Conservation (phyloP, 2,329 filamentous ascomycete species). For the Geosmithia flava region DNA sequence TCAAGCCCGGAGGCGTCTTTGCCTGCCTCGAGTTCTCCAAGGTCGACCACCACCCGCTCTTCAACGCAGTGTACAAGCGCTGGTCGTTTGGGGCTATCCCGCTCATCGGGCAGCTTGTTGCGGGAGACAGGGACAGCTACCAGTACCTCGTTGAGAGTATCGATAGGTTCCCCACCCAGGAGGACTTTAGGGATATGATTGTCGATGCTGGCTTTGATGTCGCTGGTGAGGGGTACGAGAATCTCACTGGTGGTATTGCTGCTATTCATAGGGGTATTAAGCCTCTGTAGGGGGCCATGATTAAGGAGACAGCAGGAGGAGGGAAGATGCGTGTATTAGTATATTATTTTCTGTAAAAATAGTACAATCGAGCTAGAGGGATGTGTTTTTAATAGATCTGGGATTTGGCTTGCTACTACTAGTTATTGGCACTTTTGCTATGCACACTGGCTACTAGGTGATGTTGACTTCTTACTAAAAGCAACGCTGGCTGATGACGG, state of each 20-base stretch:
- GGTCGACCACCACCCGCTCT: slow-evolving; percentile 58
- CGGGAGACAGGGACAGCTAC: slow-evolving; percentile 88
- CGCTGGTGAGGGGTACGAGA: slow-evolving; percentile 73
- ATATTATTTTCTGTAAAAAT: background rate
- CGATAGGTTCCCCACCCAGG: slow-evolving; percentile 79
- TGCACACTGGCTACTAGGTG: too few relatives aligned
- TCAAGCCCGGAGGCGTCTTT: slow-evolving; percentile 92
- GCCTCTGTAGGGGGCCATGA: slow-evolving; percentile 29
- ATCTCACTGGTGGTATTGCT: slow-evolving; percentile 84
- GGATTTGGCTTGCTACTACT: background rate
- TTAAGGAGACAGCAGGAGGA: background rate
- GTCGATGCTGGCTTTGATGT: slow-evolving; percentile 73
- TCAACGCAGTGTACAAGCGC: slow-evolving; percentile 81
- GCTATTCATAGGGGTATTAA: slow-evolving; percentile 97
- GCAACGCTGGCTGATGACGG: background rate
- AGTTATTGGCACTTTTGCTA: too few relatives aligned
- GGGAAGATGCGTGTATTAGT: background rate
- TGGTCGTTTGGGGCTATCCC: slow-evolving; percentile 96
- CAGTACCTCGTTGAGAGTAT: slow-evolving; percentile 99
- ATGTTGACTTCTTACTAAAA: too few relatives aligned
- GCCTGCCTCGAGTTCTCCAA: slow-evolving; percentile 94
- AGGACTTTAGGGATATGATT: slow-evolving; percentile 76
- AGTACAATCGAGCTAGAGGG: background rate
- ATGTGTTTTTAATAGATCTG: background rate
- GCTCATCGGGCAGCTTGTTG: slow-evolving; percentile 87